These are phyloP conservation scores for Datisca glomerata DNA, from an alignment of 306 rosid genomes.

Conservation along the genomic window DNA sequence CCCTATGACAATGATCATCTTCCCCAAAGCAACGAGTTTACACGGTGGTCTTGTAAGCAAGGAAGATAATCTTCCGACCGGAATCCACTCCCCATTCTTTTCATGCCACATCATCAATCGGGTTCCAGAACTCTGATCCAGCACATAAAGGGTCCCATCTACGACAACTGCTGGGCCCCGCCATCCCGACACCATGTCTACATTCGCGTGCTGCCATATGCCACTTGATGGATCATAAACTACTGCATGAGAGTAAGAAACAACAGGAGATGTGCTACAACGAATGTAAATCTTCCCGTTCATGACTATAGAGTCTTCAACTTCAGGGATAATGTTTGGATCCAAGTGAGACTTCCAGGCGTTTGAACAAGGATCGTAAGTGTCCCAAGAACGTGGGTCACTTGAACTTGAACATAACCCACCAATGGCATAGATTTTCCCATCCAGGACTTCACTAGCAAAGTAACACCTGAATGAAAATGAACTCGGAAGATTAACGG, in stretches of 20 bases:
- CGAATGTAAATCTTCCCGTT: conserved; percentile 70
- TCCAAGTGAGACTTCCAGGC: conserved; percentile 46
- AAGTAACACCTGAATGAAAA: conserved; percentile 60
- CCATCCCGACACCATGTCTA: conserved; percentile 80
- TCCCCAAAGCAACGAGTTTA: conserved; percentile 60
- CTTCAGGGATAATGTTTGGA: conserved; percentile 41
- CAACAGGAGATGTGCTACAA: conserved; percentile 30
- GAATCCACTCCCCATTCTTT: conserved; percentile 53
- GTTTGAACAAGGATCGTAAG: conserved; percentile 42
- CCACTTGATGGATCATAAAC: conserved; percentile 67
- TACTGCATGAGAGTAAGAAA: conserved; percentile 40
- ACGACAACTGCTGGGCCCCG: conserved; percentile 76
- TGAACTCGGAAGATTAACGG: conserved; percentile 6
- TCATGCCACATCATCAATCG: conserved; percentile 64
- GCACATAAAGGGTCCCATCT: conserved; percentile 40
- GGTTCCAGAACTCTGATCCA: conserved; percentile 74
- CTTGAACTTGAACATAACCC: conserved; percentile 63
- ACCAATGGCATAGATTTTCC: conserved; percentile 67
- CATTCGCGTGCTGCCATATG: conserved; percentile 67
- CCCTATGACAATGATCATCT: conserved; percentile 51
- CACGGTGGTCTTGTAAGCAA: conserved; percentile 80
- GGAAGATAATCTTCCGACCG: conserved; percentile 58
- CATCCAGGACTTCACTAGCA: conserved; percentile 65
- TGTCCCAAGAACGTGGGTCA: conserved; percentile 71
- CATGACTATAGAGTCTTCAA: conserved; percentile 65